Evolutionary conservation across 1,284 basidiomycete genomes (phyloP), one percentile per base, ranked within the genome.

Genomic region (Mycosarcoma maydis): DNA sequence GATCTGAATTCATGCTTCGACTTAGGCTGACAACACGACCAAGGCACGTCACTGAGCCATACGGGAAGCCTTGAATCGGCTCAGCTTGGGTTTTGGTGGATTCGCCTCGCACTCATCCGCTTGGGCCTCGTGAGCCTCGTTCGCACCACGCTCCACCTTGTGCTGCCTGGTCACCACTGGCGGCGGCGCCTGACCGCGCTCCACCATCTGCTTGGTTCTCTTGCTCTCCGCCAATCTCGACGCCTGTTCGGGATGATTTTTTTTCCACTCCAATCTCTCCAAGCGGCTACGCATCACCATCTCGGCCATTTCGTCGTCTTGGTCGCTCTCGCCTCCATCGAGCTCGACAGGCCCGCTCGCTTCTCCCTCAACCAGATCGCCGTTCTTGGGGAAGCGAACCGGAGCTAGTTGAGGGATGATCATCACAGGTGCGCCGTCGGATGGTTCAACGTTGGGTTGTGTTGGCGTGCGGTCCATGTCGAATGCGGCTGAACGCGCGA

Each of bases 241-340:
- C 10, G 42, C 58, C 16, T 62, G 47, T 19, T 72, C 64, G 13
- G 69, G 69, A 46, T 72, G 22, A 14, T 46, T 42, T 48, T 19
- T 27, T 29, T 56, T 45, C 69, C 69, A 72, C 33, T 67, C 52
- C n/a, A 30, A 6, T 23, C 64, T 23, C 43, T 72, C 72, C 33
- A 77, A 39, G 9, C 75, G 39, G 10, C 67, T 70, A 8, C 75
- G 53, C 75, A 77, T 77, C 19, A 65, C 47, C 44, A 68, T 60
- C 22, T 75, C 67, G 20, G 72, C 59, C 29, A 58, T 64, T 13
- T 64, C 65, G 41, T 77, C 73, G 37, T 73, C 75, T 17, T 73
- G 69, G 47, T 77, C 75, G 56, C 70, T 73, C 36, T 73, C 64
- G 9, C n/a, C 58, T 8, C 75, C 75, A 6, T 62, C 60, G 24